Evolutionary conservation across 805 yeast genomes (phyloP), one percentile per base, ranked within the genome.

Genomic region (Spathaspora girioi): DNA sequence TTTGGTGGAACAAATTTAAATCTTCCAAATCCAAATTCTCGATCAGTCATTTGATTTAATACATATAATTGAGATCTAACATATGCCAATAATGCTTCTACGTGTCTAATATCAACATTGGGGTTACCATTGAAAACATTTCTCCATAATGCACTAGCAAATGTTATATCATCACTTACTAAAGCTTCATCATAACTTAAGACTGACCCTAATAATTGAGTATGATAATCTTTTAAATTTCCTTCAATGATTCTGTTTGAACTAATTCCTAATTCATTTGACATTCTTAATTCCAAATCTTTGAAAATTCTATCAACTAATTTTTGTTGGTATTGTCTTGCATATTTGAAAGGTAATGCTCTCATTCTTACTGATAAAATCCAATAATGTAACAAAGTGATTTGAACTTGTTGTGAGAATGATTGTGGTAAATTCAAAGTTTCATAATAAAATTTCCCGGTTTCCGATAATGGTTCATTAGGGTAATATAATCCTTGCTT

Each of bases 331-430:
- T 92, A 94, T 64, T 86, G 87, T 59, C 82, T 82, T 41, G 97
- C 96, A 64, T 89, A 84, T 61, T 89, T 86, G 66, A 86, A 86
- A 0, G 98, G 98, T 87, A 94, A 79, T 9, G 96, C 96, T 67
- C 99, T 83, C 97, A 94, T 92, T 65, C 99, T 84, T 15, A 89
- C 96, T 57, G 87, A 86, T 45, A 94, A 76, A 63, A 94, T 84
- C 99, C 99, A 94, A 53, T 89, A 83, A 68, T 94, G 99, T 58
- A 94, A 76, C 1, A 86, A 76, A 6, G 97, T 88, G 55, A 94
- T 87, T 70, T 93, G 98, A 67, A 86, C 93, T 97, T 97, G 93
- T 68, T 91, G 96, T n/a, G 93, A 83, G 64, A 93, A 92, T 0
- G 97, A 86, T 64, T 80, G 78, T 35, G 97, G 97, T 62, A 94